phyloP scores from a whole-genome alignment of 2,329 filamentous ascomycete species.

The Paramyrothecium sp. region DNA sequence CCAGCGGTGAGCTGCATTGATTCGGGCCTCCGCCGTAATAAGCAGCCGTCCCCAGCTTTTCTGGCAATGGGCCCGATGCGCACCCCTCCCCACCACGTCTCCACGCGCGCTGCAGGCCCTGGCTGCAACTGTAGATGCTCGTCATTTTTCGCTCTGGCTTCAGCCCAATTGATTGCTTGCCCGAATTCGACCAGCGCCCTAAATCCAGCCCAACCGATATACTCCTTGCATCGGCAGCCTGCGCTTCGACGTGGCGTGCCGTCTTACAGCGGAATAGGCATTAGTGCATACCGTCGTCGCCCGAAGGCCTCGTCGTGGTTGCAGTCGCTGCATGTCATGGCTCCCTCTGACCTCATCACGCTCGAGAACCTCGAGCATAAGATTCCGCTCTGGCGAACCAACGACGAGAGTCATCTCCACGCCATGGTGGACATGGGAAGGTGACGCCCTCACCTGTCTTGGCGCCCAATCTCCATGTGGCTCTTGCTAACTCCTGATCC shows the following conservation, averaged over 20 bases:
- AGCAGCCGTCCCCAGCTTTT: too few relatives aligned
- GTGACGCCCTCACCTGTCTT: constrained; percentile 24
- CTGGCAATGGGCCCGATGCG: too few relatives aligned
- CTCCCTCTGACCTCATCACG: constrained; percentile 42
- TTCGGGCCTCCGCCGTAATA: too few relatives aligned
- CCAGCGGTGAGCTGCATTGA: too few relatives aligned
- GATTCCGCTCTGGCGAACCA: constrained; percentile 47
- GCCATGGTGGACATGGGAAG: constrained; percentile 62
- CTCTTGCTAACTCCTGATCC: constrained; percentile 2
- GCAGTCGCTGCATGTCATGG: constrained; percentile 18
- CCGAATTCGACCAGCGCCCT: background rate
- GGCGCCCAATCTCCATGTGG: constrained; percentile 1
- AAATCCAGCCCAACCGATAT: too few relatives aligned
- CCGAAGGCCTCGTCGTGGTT: too few relatives aligned
- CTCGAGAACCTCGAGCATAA: constrained; percentile 49
- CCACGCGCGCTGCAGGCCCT: too few relatives aligned
- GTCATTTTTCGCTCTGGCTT: background rate
- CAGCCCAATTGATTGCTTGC: background rate
- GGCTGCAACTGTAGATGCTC: background rate
- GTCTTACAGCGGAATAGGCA: too few relatives aligned
- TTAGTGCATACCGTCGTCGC: too few relatives aligned
- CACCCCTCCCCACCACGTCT: too few relatives aligned
- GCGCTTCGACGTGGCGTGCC: too few relatives aligned
- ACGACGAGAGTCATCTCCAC: constrained; percentile 48
- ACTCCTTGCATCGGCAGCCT: too few relatives aligned